Percentiles rank a stretch among this genome's conserved stretches.
Conservation (phyloP, 192 early-diverging fungal species). For the Linnemannia schmuckeri region DNA sequence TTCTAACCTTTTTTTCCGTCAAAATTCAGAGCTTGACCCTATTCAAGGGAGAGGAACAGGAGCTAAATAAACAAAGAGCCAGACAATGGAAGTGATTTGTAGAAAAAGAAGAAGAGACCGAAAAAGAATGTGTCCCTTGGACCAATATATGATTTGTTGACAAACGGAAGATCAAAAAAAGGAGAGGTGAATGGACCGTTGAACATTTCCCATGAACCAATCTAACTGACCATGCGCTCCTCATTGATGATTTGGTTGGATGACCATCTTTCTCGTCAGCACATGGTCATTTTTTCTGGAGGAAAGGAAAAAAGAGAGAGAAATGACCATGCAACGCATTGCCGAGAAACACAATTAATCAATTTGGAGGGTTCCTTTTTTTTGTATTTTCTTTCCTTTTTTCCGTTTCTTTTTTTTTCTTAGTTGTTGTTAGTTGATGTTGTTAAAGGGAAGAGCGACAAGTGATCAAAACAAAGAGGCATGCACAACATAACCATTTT, state of each 20-base stretch:
- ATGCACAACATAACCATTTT: constrained; percentile 1
- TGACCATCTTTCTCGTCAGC: not conserved
- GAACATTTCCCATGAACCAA: constrained; percentile 1
- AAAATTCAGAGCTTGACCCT: not conserved
- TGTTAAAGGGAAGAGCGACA: not conserved
- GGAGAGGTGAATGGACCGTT: not conserved
- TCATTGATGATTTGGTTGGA: not conserved
- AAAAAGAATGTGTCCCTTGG: not conserved
- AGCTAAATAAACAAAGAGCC: not conserved
- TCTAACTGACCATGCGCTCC: not conserved
- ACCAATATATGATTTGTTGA: not conserved
- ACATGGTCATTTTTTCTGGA: not conserved
- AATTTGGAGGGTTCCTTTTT: not conserved
- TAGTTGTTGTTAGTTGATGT: not conserved
- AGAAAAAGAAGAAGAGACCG: not conserved
- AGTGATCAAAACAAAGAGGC: not conserved
- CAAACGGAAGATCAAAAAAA: not conserved
- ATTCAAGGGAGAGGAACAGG: not conserved
- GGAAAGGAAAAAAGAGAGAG: not conserved
- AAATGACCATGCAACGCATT: not conserved
- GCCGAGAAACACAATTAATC: constrained; percentile 7
- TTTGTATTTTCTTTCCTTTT: not conserved
- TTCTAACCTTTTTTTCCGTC: not conserved
- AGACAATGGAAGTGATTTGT: too few species aligned
- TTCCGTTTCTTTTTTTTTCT: not conserved